Evolutionary conservation across 495 filamentous ascomycete genomes (phyloP), one percentile per base, ranked within the genome.

Genomic region (Hyaloscypha finlandica): DNA sequence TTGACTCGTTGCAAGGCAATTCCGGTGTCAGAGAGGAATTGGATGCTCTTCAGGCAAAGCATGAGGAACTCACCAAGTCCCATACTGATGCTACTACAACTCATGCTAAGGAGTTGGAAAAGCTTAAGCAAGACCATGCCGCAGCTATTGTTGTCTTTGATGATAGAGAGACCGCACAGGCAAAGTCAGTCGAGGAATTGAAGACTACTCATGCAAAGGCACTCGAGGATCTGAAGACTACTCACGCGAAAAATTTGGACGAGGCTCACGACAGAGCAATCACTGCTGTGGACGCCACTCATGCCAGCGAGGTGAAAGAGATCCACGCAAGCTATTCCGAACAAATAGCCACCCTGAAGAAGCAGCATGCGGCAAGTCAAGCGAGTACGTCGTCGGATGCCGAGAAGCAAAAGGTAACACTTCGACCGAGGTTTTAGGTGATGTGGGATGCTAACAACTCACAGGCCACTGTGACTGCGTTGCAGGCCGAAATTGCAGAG

Each of bases 1-100:
- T 86, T 48, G 84, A 85, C 67, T 80, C 81, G 53, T 79, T 85
- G n/a, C 77, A 79, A 30, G 83, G 81, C 25, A 82, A 85, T 68
- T 82, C 84, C 37, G 82, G 81, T 64, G 82, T 84, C 71, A 85
- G 81, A 72, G 79, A 81, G 59, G 78, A 84, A 66, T 81, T 83
- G 69, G 77, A 84, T 32, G 79, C 80, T 25, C 75, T 84, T 25
- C 79, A 82, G 53, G 73, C 70, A 30, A 77, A 81, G 69, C 76
- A 84, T 65, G 73, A 74, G 22, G 81, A 83, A 59, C 66, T 74
- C 57, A 75, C 72, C 45, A 66, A 78, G 61, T 73, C 79, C 20
- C 78, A 83, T 68, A 73, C 76, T 37, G 74, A 80, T 58, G 71
- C 75, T 51, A 60, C 73, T 64, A 71, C 74, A 37, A 68, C 56